Evolutionary conservation across 768 basidiomycete species (phyloP), one percentile per base, ranked within the genome.

Genomic region (Erythrobasidium yunnanense): DNA sequence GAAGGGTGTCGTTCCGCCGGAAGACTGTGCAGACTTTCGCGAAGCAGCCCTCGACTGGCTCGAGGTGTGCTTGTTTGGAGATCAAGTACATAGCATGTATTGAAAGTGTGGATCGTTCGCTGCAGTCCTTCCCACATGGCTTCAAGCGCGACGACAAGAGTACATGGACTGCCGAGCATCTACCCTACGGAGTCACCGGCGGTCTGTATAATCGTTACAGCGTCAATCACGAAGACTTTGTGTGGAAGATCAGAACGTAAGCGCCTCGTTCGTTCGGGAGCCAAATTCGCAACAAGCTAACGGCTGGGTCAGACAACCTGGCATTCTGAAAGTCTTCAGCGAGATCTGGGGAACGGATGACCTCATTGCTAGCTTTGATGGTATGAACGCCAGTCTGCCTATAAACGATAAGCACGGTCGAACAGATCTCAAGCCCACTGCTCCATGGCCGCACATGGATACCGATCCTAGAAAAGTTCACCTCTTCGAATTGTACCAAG

Each of bases 291-390:
- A n/a, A n/a, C n/a, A n/a, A n/a, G n/a, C n/a, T n/a, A n/a, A n/a
- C n/a, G n/a, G n/a, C n/a, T n/a, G n/a, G n/a, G n/a, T n/a, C 50
- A 52, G 50, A 8, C 13, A 52, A 23, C 50, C 50, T 8, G 50
- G 50, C 20, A 30, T 52, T 22, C 22, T 20, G 20, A 52, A 52
- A 52, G 50, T 52, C 8, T 52, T 52, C 29, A 30, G 29, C 15
- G 50, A 34, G 51, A 22, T 74, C 38, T 74, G 67, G 69, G 68
- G 69, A 3, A 72, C 73, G 8, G 67, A 73, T 20, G 63, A 68
- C n/a, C 62, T 67, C 11, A 23, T 70, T 42, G 53, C 29, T 13
- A 60, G 51, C 7, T 54, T 66, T 35, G 69, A 68, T 53, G 60
- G 25, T 34, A 33, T 52, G 11, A 52, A 52, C 50, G 50, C 29